Conservation (phyloP, 164 flowering plant genomes). For the Vitis vinifera region ASM3070453v1 NC_081808.1:9888501-9889000, state of each 20-base stretch:
- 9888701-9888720: too few relatives aligned
- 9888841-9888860: constrained; percentile 45
- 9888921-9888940: constrained; percentile 76
- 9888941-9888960: constrained; percentile 55
- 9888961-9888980: constrained; percentile 42
- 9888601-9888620: too few relatives aligned
- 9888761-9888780: constrained; percentile 77
- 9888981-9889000: too few relatives aligned
- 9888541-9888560: too few relatives aligned
- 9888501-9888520: too few relatives aligned
- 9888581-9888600: too few relatives aligned
- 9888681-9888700: too few relatives aligned
- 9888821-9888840: constrained; percentile 48
- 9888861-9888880: constrained; percentile 48
- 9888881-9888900: constrained; percentile 75
- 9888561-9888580: too few relatives aligned
- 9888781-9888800: constrained; percentile 77
- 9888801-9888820: constrained; percentile 68
- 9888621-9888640: too few relatives aligned
- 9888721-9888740: too few relatives aligned
- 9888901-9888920: constrained; percentile 87
- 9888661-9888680: too few relatives aligned
- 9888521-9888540: not conserved
- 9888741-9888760: constrained; percentile 79
- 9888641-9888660: too few relatives aligned